A percentile compares a stretch with the other conserved stretches of the same genome.
Evolutionary conservation across 2,329 filamentous ascomycete genomes (phyloP).

Genomic region (Trichophyton schoenleinii): DNA sequence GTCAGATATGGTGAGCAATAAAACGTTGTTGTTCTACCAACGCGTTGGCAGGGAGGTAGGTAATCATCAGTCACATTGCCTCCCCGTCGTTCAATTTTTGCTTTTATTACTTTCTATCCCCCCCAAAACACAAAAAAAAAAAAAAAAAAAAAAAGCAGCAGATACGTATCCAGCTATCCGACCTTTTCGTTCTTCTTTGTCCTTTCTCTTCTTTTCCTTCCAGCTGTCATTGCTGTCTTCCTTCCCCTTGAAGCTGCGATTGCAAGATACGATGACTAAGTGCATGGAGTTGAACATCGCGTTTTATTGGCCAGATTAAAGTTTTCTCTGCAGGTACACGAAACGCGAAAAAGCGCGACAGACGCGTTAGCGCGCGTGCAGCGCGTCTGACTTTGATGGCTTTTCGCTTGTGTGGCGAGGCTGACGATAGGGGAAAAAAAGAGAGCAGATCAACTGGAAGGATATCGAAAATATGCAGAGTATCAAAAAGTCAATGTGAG

Average conservation of each 20-base stretch:
- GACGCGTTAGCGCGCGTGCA: neutral
- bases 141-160: too few species aligned
- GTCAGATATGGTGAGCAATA: slow-evolving; percentile 12
- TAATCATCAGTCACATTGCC: neutral
- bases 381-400: neutral
- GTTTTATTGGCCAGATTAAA: neutral
- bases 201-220: neutral
- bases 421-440: neutral
- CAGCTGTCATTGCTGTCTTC: neutral
- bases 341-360: neutral
- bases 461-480: neutral
- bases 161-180: too few species aligned
- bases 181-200: neutral
- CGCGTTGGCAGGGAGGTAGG: neutral
- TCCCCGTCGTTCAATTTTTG: neutral
- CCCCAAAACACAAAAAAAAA: too few species aligned
- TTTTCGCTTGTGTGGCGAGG: neutral
- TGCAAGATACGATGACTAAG: neutral
- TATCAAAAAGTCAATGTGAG: neutral
- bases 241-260: neutral
- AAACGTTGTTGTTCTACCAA: neutral
- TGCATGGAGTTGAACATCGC: neutral
- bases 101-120: neutral
- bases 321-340: slow-evolving; percentile 2
- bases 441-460: neutral